These are phyloP conservation scores for Colletotrichum eleusines DNA, from an alignment of 2,329 filamentous ascomycete genomes.

Conservation along the genomic window DNA sequence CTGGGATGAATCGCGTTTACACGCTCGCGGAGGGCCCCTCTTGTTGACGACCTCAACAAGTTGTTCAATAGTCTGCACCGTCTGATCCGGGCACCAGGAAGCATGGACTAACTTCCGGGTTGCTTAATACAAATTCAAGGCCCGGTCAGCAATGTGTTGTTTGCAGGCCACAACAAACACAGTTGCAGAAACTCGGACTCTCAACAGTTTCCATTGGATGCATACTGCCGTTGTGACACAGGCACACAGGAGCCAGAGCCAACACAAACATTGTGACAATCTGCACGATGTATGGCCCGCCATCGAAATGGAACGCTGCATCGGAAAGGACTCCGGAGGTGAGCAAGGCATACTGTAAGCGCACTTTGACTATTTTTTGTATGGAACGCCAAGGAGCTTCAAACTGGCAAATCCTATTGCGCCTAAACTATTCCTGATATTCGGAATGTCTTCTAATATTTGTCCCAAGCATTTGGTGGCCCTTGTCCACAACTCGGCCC, in stretches of 20 bases:
- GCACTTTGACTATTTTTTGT: background rate
- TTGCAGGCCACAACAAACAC: background rate
- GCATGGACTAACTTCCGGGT: background rate
- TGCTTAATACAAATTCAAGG: background rate
- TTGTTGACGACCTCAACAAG: background rate
- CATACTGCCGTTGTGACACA: background rate
- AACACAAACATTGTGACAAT: background rate
- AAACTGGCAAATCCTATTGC: background rate
- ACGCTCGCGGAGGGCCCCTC: background rate
- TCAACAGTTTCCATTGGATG: background rate
- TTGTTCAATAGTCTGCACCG: background rate
- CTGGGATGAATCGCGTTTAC: background rate
- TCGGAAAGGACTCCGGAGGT: background rate
- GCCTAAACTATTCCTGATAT: background rate
- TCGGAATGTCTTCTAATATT: background rate
- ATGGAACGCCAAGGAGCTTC: constrained; percentile 2
- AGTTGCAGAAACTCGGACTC: background rate
- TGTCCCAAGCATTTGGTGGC: background rate
- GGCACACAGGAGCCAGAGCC: background rate
- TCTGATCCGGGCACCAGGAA: background rate
- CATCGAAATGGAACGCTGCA: background rate
- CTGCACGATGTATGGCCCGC: background rate
- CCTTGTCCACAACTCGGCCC: background rate
- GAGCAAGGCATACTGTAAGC: background rate
- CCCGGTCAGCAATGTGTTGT: background rate